Percentiles rank a stretch among this genome's conserved stretches.
Evolutionary conservation across 768 basidiomycete species (phyloP).

Genomic region (Pleurotus djamor): DNA sequence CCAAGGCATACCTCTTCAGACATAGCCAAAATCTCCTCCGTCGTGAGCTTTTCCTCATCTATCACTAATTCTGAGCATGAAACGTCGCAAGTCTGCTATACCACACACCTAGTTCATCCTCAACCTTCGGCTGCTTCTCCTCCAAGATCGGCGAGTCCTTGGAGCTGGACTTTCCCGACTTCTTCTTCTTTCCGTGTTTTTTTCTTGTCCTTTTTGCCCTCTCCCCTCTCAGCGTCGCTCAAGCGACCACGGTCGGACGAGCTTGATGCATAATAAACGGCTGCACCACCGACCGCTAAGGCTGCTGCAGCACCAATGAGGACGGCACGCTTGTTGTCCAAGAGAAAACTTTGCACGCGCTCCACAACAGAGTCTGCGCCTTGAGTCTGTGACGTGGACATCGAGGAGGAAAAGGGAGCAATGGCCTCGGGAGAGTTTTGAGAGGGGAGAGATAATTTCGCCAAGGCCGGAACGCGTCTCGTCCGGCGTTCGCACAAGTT

Average conservation of each 20-base stretch:
- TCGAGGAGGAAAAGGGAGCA: too few species aligned
- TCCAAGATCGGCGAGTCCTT: conserved; percentile 77
- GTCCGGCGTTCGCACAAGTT: too few species aligned
- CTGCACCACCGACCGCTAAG: conserved; percentile 66
- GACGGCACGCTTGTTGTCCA: conserved; percentile 78
- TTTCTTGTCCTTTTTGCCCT: conserved; percentile 44
- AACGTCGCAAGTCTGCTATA: background rate
- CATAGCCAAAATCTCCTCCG: conserved; percentile 56
- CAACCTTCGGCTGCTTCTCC: conserved; percentile 51
- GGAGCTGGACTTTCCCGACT: conserved; percentile 42
- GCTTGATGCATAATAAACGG: conserved; percentile 72
- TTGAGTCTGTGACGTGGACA: too few species aligned
- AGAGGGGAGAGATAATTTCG: too few species aligned
- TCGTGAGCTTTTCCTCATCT: conserved; percentile 43
- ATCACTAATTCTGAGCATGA: conserved; percentile 14
- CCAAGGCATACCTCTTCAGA: conserved; percentile 49
- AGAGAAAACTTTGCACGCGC: conserved; percentile 65
- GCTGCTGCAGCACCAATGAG: conserved; percentile 73
- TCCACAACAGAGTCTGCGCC: conserved; percentile 38
- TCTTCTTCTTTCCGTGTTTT: conserved; percentile 57
- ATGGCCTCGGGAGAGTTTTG: too few species aligned
- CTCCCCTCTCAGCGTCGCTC: conserved; percentile 42
- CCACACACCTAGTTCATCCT: conserved; percentile 26
- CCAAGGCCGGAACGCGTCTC: too few species aligned
- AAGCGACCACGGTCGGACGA: conserved; percentile 30